phyloP scores from a whole-genome alignment of 345 rosid species.

The Citropsis articulata region DNA sequence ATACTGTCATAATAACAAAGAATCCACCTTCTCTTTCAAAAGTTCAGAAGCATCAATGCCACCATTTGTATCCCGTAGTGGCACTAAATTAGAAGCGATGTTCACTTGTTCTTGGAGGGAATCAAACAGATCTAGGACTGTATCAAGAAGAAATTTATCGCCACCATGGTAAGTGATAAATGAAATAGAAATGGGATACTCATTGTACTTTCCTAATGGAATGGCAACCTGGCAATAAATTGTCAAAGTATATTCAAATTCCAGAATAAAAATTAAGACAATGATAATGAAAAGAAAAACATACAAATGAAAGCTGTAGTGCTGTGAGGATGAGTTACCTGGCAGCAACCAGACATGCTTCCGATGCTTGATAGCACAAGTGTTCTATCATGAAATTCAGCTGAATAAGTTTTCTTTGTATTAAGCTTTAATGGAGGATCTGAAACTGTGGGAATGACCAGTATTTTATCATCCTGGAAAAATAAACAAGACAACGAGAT shows the following conservation, averaged over 20 bases:
- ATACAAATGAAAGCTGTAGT: slow-evolving; percentile 12
- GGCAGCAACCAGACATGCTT: slow-evolving; percentile 95
- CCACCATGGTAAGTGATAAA: slow-evolving; percentile 74
- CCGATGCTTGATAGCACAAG: slow-evolving; percentile 62
- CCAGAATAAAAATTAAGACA: slow-evolving; percentile 2
- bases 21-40: slow-evolving; percentile 80
- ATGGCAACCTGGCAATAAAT: slow-evolving; percentile 56
- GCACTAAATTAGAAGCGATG: slow-evolving; percentile 53
- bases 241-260: slow-evolving; percentile 8
- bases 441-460: slow-evolving; percentile 76
- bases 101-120: slow-evolving; percentile 76
- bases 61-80: slow-evolving; percentile 46
- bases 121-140: slow-evolving; percentile 64
- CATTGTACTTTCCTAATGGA: slow-evolving; percentile 76
- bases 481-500: not conserved
- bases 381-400: slow-evolving; percentile 62
- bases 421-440: slow-evolving; percentile 67
- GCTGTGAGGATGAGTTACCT: slow-evolving; percentile 40
- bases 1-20: not conserved
- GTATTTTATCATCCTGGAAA: slow-evolving; percentile 70
- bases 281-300: not conserved
- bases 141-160: slow-evolving; percentile 93
- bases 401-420: slow-evolving; percentile 45
- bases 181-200: slow-evolving; percentile 71
- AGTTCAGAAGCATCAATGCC: slow-evolving; percentile 70